phyloP scores from a whole-genome alignment of 768 basidiomycete genomes.

The Tulasnella sp. region DNA sequence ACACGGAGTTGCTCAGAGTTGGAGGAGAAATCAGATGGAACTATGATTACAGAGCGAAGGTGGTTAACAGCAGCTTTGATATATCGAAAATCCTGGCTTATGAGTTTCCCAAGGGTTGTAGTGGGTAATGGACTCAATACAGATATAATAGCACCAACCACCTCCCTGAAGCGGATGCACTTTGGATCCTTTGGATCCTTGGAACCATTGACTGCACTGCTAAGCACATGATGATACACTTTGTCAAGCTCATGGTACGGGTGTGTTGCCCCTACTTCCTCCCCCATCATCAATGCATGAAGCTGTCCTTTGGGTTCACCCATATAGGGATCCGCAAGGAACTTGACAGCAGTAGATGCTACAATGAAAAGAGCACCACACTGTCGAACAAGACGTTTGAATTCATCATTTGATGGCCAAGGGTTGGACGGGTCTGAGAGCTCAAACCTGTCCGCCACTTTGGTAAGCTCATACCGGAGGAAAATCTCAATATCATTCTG shows the following conservation, averaged over 20 bases:
- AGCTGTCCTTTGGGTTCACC: not conserved
- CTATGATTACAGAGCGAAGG: constrained; percentile 7
- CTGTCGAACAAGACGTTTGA: not conserved
- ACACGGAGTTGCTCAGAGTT: not conserved
- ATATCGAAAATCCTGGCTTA: not conserved
- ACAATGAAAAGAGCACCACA: constrained; percentile 1
- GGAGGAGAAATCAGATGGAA: no score
- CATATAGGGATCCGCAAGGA: not conserved
- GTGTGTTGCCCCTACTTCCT: not conserved
- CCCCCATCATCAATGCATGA: not conserved
- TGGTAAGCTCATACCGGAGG: constrained; percentile 2
- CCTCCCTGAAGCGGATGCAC: not conserved
- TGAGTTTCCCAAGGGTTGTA: not conserved
- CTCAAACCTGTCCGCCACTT: not conserved
- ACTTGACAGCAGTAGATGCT: constrained; percentile 3
- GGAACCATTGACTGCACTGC: not conserved
- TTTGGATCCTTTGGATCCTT: not conserved
- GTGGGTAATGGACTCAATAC: constrained; percentile 1
- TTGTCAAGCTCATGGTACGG: not conserved
- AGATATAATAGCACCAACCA: constrained; percentile 8
- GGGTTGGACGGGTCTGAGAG: not conserved
- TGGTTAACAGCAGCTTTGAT: not conserved
- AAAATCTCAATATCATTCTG: constrained; percentile 10
- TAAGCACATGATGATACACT: not conserved
- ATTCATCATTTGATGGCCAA: constrained; percentile 3